These are phyloP conservation scores for Podosphaera fusca DNA, from an alignment of 2,329 filamentous ascomycete genomes.

Conservation along the genomic window DNA sequence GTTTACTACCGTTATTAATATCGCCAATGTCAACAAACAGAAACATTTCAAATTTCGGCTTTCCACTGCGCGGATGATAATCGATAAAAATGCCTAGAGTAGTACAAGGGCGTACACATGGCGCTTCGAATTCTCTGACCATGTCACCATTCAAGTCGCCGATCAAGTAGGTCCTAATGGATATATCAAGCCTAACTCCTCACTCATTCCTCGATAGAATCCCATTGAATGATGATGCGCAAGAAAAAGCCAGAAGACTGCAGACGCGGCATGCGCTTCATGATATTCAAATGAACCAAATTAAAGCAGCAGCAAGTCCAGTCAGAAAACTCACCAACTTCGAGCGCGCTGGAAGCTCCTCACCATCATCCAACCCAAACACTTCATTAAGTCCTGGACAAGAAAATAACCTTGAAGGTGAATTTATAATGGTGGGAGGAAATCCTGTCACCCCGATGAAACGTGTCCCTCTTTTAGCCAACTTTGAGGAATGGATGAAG, in stretches of 20 bases:
- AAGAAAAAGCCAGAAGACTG: slow-evolving; percentile 72
- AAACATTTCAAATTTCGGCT: not conserved
- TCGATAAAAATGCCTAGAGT: slow-evolving; percentile 28
- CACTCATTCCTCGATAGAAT: slow-evolving; percentile 34
- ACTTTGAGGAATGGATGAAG: slow-evolving; percentile 99
- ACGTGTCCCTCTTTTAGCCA: slow-evolving; percentile 81
- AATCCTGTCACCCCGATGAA: slow-evolving; percentile 83
- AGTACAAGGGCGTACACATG: slow-evolving; percentile 21
- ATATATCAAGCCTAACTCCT: not conserved
- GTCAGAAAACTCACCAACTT: slow-evolving; percentile 38
- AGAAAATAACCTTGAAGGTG: slow-evolving; percentile 27
- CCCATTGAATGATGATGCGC: slow-evolving; percentile 83
- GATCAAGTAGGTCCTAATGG: slow-evolving; percentile 13
- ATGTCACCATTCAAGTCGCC: slow-evolving; percentile 16
- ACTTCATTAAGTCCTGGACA: slow-evolving; percentile 25
- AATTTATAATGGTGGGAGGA: slow-evolving; percentile 43
- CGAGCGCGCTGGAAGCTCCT: slow-evolving; percentile 32
- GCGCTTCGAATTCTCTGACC: slow-evolving; percentile 18
- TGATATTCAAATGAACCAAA: slow-evolving; percentile 77
- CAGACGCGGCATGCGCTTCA: slow-evolving; percentile 74
- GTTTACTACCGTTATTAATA: not conserved
- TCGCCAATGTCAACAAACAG: slow-evolving; percentile 6
- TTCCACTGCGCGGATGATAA: slow-evolving; percentile 2
- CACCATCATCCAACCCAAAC: slow-evolving; percentile 31
- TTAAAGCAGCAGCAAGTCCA: slow-evolving; percentile 61